Conservation (phyloP, 371 early-diverging fungal species). For the Actinomucor elegans region DNA sequence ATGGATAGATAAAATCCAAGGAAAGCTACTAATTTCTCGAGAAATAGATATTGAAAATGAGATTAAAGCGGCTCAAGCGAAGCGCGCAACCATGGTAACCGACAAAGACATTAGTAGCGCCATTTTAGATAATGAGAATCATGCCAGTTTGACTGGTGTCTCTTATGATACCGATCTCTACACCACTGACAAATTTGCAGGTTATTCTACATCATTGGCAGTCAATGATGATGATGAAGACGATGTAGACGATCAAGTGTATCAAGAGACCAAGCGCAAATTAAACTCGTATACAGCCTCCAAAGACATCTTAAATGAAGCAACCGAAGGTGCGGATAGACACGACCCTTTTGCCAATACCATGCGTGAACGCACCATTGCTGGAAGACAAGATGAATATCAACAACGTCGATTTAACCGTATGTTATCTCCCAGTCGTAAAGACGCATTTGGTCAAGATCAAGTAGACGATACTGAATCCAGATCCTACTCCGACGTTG, state of each 20-base stretch:
- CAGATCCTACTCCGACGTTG: conserved; percentile 83
- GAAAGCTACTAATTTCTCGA: not conserved
- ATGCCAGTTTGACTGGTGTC: conserved; percentile 57
- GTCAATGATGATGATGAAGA: conserved; percentile 58
- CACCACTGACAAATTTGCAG: conserved; percentile 69
- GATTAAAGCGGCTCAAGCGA: conserved; percentile 62
- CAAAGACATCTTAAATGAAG: conserved; percentile 70
- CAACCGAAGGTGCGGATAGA: conserved; percentile 52
- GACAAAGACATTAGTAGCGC: conserved; percentile 45
- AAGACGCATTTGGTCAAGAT: conserved; percentile 76
- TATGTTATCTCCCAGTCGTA: conserved; percentile 83
- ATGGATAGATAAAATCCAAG: no score
- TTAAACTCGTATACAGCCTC: conserved; percentile 83
- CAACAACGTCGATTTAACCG: conserved; percentile 78
- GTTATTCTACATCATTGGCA: conserved; percentile 70
- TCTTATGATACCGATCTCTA: conserved; percentile 84
- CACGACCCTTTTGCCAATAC: conserved; percentile 73
- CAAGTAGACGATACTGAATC: conserved; percentile 43
- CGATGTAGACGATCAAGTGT: conserved; percentile 50
- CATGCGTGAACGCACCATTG: conserved; percentile 58
- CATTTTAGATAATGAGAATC: conserved; percentile 44
- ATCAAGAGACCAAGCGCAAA: conserved; percentile 48
- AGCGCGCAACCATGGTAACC: conserved; percentile 39
- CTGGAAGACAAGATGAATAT: conserved; percentile 89
- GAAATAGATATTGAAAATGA: conserved; percentile 60